These are phyloP conservation scores for Cryptococcus sp. DNA, from an alignment of 1,284 basidiomycete species.

Conservation along the genomic window DNA sequence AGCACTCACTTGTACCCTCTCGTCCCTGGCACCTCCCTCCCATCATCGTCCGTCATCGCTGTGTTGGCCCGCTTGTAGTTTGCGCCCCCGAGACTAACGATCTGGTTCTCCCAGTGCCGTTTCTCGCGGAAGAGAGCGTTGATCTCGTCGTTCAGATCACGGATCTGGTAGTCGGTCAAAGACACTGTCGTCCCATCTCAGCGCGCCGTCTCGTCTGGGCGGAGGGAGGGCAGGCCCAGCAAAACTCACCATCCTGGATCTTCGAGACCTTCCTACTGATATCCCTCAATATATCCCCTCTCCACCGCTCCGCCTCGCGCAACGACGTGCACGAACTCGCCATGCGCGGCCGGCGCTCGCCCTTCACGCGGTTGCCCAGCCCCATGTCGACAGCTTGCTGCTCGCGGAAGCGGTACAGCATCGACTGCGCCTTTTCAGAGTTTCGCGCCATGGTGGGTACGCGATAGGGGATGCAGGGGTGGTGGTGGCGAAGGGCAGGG, in stretches of 20 bases:
- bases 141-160: constrained; percentile 96
- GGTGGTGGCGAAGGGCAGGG: not conserved
- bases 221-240: not conserved
- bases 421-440: constrained; percentile 96
- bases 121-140: constrained; percentile 95
- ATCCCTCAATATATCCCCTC: constrained; percentile 90
- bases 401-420: constrained; percentile 98
- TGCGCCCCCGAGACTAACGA: constrained; percentile 88
- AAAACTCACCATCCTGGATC: constrained; percentile 83
- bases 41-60: constrained; percentile 88
- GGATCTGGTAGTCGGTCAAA: constrained; percentile 91
- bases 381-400: constrained; percentile 94
- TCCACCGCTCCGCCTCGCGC: constrained; percentile 90
- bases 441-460: constrained; percentile 68
- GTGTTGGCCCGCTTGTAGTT: constrained; percentile 85
- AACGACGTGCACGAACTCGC: constrained; percentile 85
- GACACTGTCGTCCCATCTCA: constrained; percentile 5
- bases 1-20: constrained; percentile 88
- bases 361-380: constrained; percentile 62
- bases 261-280: constrained; percentile 95
- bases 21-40: constrained; percentile 88
- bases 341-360: constrained; percentile 80
- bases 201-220: too few species aligned
- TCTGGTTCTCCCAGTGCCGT: constrained; percentile 96
- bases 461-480: not conserved